Percentiles rank a stretch among this genome's conserved stretches.
phyloP scores from a whole-genome alignment of 768 basidiomycete genomes.

The Rhizopogon salebrosus region DNA sequence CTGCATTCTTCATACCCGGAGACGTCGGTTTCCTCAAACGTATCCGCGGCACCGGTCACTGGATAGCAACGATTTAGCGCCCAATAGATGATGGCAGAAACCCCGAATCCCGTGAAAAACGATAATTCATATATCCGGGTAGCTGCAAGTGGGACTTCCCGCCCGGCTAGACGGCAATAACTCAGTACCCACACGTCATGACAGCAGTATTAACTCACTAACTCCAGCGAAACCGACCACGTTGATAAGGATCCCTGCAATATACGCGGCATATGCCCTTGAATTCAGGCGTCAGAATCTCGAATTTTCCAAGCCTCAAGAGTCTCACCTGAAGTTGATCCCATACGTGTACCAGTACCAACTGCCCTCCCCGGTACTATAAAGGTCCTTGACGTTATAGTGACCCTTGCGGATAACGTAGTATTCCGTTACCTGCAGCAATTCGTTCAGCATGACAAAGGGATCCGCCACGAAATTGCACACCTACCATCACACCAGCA shows the following conservation, averaged over 20 bases:
- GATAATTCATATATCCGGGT: conserved; percentile 73
- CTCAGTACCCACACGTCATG: not conserved
- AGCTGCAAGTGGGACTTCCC: conserved; percentile 57
- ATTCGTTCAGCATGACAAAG: not conserved
- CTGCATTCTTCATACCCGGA: conserved; percentile 19
- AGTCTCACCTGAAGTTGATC: conserved; percentile 57
- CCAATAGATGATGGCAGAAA: conserved; percentile 62
- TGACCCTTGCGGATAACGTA: conserved; percentile 68
- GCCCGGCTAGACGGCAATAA: conserved; percentile 38
- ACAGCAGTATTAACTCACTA: conserved; percentile 34
- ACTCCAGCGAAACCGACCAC: conserved; percentile 79
- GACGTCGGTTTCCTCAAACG: conserved; percentile 57
- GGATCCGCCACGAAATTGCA: not conserved
- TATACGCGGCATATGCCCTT: conserved; percentile 63
- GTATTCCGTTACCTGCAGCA: conserved; percentile 67
- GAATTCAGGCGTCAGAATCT: not conserved
- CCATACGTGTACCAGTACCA: conserved; percentile 79
- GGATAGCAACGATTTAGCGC: conserved; percentile 57
- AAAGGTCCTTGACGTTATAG: conserved; percentile 69
- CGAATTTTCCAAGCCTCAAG: not conserved
- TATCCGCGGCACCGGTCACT: conserved; percentile 39
- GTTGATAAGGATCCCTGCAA: conserved; percentile 76
- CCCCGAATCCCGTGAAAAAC: conserved; percentile 81
- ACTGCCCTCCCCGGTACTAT: conserved; percentile 46
- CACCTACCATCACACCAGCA: conserved; percentile 68